A percentile compares a stretch with the other conserved stretches of the same genome.
These are phyloP conservation scores for Solanum virginianum DNA, from an alignment of 257 asterid species.

Conservation along the genomic window DNA sequence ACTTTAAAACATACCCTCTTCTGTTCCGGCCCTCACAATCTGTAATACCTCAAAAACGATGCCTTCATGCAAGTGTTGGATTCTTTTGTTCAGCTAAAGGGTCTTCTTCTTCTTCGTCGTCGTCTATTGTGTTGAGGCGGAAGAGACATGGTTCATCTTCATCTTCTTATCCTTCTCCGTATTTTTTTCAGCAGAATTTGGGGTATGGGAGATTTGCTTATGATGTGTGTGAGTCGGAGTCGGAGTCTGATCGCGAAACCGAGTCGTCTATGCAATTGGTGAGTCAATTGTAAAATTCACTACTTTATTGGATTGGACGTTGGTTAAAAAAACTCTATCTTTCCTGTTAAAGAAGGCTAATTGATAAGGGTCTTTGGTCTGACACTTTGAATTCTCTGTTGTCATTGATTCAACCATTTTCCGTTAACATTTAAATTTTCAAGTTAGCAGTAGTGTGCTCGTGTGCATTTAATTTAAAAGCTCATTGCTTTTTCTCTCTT, in stretches of 20 bases:
- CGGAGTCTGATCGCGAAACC: conserved; percentile 33
- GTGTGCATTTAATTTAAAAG: background rate
- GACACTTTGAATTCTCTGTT: background rate
- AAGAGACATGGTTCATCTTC: conserved; percentile 16
- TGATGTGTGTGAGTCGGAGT: conserved; percentile 57
- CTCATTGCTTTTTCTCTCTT: background rate
- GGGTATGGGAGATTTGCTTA: conserved; percentile 63
- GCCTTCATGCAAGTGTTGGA: background rate
- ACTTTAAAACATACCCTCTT: conserved; percentile 8
- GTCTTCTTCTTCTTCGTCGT: conserved; percentile 15
- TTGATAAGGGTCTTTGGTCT: background rate
- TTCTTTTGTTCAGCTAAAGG: conserved; percentile 23
- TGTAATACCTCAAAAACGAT: background rate
- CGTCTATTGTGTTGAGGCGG: conserved; percentile 22
- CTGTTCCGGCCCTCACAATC: background rate
- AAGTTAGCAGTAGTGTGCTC: background rate
- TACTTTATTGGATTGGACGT: background rate
- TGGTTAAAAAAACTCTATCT: background rate
- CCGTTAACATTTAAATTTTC: background rate
- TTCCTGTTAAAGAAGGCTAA: background rate
- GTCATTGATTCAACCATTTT: background rate
- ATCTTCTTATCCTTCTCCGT: conserved; percentile 22
- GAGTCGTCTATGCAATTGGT: conserved; percentile 62
- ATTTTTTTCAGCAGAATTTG: conserved; percentile 36
- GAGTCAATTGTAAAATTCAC: background rate